Base-by-base conservation (phyloP, 169 alveolate species). In the Eimeria zaria region DNA sequence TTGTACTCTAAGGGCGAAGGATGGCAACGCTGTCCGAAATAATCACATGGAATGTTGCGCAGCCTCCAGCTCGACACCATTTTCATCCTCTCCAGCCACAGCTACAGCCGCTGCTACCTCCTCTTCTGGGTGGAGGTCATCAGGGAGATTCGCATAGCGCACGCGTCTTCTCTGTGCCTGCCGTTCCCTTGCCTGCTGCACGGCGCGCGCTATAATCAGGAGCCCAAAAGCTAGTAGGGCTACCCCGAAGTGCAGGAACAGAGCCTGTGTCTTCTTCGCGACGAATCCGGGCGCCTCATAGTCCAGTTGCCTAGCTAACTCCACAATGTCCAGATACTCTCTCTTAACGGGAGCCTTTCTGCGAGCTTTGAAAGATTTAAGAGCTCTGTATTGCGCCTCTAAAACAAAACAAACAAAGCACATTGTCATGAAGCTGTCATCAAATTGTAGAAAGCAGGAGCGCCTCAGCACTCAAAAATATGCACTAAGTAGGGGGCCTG, bases 91-190 rank as follows among this genome's bases (percentile, higher is more conserved):
- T 71, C 4, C 88, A 4, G 41, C 64, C 88, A 78, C 67, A 36
- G 64, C 88, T 41, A 16, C 88, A 22, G 27, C 88, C 27, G 88
- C 8, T 41, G 39, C 88, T 46, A 24, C 67, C 27, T 78, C 88
- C 67, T 46, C 41, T 20, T 44, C 67, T 18, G 7, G 67, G 11
- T 8, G 20, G 12, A 48, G 2, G 64, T 78, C 88, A 22, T 46
- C 88, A 1, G 62, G 67, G 8, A 78, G 39, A 11, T 48, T 36
- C n/a, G 64, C 88, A 22, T 48, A 46, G 41, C 88, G 88, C 46
- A 78, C 8, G 24, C 64, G 88, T 20, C 44, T 41, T 30, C 24
- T 24, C 6, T 24, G 39, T 11, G 36, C 41, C 62, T 78, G 44
- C 4, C 62, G 18, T 41, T 78, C n/a, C 27, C 88, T 44, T 24